phyloP scores from a whole-genome alignment of 805 yeast species.

The Pichia heedii region DNA sequence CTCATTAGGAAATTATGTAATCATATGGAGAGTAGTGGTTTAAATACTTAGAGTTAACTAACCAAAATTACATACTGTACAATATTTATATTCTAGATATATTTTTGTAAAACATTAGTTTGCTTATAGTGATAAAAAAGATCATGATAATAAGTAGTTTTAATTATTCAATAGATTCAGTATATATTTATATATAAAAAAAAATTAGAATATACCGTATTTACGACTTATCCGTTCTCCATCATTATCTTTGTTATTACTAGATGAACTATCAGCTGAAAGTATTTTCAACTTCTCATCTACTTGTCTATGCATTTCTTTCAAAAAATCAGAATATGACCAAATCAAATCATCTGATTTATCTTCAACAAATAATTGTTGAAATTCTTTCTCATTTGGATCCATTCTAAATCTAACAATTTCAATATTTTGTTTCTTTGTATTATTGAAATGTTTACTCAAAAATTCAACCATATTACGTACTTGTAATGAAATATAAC shows the following conservation, averaged over 20 bases:
- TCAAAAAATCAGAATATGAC: constrained; percentile 59
- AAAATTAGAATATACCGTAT: constrained; percentile 8
- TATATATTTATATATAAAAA: not conserved
- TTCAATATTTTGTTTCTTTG: constrained; percentile 40
- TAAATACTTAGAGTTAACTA: no score
- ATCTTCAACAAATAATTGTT: constrained; percentile 68
- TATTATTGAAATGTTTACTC: constrained; percentile 30
- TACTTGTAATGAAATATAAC: constrained; percentile 61
- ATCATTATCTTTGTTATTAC: constrained; percentile 3
- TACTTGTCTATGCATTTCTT: constrained; percentile 57
- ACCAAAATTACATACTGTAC: no score
- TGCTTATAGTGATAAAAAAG: no score
- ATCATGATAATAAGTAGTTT: no score
- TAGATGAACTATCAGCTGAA: not conserved
- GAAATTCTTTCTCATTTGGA: constrained; percentile 46
- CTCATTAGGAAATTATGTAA: no score
- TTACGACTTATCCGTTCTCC: constrained; percentile 9
- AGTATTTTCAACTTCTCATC: constrained; percentile 34
- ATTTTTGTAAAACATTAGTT: no score
- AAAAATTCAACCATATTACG: constrained; percentile 53
- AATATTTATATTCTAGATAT: no score
- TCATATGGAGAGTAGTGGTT: no score
- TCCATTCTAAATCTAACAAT: constrained; percentile 60
- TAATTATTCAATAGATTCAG: not conserved
- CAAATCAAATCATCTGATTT: constrained; percentile 41